Evolutionary conservation across 371 early-diverging fungal species (phyloP), one percentile per base, ranked within the genome.

Genomic region (Sporodiniella umbellata): DNA sequence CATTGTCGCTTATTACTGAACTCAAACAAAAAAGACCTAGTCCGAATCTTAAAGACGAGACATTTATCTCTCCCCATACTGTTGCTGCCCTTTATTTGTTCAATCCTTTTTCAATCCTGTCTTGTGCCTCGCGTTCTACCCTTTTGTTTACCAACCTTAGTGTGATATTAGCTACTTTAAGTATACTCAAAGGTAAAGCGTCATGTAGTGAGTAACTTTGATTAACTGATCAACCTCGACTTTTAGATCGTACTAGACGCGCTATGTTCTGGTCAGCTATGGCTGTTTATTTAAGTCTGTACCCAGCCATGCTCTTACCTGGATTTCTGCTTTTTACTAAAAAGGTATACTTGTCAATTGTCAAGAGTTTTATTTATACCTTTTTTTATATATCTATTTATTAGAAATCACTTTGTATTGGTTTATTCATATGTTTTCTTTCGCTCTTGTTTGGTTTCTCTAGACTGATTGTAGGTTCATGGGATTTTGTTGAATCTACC

Each of bases 71-170:
- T 8, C 83, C 81, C 12, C 33, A 54, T 1, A 62, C 65, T 0
- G 68, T 82, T 8, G 83, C 81, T 1, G 63, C 69, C 26, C 51
- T 84, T 5, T 97, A 90, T 62, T 60, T 94, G 24, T 80, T 93
- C 56, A 95, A 92, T 62, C 97, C 97, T 8, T 80, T 85, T 28
- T 83, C 87, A 5, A 70, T 95, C 14, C 64, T 80, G 7, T 83
- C 88, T 11, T 89, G 90, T 49, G 54, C 94, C 19, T 85, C 88
- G 5, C 77, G 68, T 50, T 90, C 92, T 2, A 87, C 94, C 0
- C 66, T 83, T 11, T 52, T 86, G 8, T 89, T 94, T 53, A 88
- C 83, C 33, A 86, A 90, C 45, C 48, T 89, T 22, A 81, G 88
- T 10, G 68, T 90, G 8, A 75, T 84, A 10, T 58, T 78, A 25